Percentiles rank a stretch among this genome's conserved stretches.
Evolutionary conservation across 2,329 filamentous ascomycete genomes (phyloP).

Genomic region (Cercospora zeina): DNA sequence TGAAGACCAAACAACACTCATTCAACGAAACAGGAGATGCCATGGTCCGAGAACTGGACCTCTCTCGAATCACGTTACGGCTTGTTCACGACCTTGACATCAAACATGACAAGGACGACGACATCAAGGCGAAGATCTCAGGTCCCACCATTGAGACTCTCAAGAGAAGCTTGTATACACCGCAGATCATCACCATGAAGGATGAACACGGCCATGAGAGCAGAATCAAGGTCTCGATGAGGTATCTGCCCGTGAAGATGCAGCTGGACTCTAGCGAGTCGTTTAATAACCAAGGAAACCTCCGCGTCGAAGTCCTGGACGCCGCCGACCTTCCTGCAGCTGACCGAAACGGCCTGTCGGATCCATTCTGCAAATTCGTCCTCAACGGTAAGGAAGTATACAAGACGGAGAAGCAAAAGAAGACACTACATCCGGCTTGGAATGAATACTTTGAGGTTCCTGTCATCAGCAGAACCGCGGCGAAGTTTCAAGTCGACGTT

Average conservation of each 20-base stretch:
- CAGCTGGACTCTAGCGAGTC: conserved; percentile 89
- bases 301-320: conserved; percentile 90
- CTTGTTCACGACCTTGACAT: conserved; percentile 77
- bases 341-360: conserved; percentile 93
- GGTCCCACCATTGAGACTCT: conserved; percentile 85
- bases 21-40: conserved; percentile 94
- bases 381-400: conserved; percentile 85
- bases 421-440: conserved; percentile 91
- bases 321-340: conserved; percentile 85
- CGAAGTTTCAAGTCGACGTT: conserved; percentile 78
- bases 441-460: conserved; percentile 91
- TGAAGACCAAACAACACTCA: conserved; percentile 65
- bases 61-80: conserved; percentile 86
- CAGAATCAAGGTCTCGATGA: conserved; percentile 86
- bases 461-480: conserved; percentile 78
- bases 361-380: conserved; percentile 94
- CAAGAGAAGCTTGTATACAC: conserved; percentile 80
- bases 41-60: conserved; percentile 94
- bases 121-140: conserved; percentile 76
- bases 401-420: conserved; percentile 96
- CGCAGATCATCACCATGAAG: conserved; percentile 76
- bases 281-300: conserved; percentile 97
- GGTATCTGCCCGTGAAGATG: conserved; percentile 95
- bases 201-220: conserved; percentile 73
- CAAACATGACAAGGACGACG: conserved; percentile 67